These are phyloP conservation scores for Stemphylium lycopersici DNA, from an alignment of 2,329 filamentous ascomycete genomes.

Conservation along the genomic window DNA sequence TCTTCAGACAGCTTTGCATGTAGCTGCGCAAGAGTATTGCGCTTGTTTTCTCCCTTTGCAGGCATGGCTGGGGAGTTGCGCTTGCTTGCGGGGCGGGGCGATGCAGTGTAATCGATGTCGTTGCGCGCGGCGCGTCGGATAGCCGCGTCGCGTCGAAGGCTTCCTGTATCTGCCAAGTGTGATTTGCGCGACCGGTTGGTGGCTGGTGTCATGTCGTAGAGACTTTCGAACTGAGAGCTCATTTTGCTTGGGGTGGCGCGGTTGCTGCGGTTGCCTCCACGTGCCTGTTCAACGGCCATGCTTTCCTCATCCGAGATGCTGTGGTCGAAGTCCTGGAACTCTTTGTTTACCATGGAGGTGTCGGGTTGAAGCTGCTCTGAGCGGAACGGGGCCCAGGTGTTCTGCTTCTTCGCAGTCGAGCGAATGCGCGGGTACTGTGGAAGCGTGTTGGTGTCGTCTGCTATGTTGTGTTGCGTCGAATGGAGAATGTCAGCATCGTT, in stretches of 20 bases:
- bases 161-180: constrained; percentile 41
- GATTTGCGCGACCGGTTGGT: constrained; percentile 45
- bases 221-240: constrained; percentile 59
- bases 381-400: constrained; percentile 44
- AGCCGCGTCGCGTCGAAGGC: constrained; percentile 54
- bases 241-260: constrained; percentile 50
- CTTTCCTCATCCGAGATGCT: constrained; percentile 52
- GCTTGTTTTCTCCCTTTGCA: constrained; percentile 45
- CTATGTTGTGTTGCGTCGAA: constrained; percentile 48
- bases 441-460: constrained; percentile 44
- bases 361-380: constrained; percentile 44
- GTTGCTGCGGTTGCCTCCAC: constrained; percentile 54
- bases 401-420: constrained; percentile 48
- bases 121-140: constrained; percentile 53
- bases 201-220: constrained; percentile 56
- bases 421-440: constrained; percentile 44
- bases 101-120: constrained; percentile 45
- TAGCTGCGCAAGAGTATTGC: constrained; percentile 61
- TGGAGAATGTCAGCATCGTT: constrained; percentile 46
- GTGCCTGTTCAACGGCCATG: constrained; percentile 63
- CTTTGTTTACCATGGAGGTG: constrained; percentile 49
- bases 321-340: constrained; percentile 52
- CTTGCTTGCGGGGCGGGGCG: constrained; percentile 48
- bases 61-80: constrained; percentile 43
- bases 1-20: constrained; percentile 62